These are phyloP conservation scores for Mucor lusitanicus DNA, from an alignment of 371 early-diverging fungal species.

Conservation along the genomic window DNA sequence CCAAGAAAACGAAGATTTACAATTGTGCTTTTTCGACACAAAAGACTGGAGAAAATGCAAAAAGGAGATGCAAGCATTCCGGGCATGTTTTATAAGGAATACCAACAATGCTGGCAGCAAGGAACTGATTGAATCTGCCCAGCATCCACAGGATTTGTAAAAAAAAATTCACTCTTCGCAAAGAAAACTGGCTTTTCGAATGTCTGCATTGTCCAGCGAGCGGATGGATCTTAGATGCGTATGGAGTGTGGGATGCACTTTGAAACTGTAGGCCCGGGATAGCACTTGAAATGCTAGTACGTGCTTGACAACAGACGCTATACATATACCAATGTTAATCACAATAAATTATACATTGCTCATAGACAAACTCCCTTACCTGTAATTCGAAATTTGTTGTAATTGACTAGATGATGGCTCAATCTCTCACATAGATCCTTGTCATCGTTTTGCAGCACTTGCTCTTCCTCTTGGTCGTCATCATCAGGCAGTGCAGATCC, in stretches of 20 bases:
- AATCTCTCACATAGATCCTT: conserved; percentile 27
- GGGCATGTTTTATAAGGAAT: conserved; percentile 67
- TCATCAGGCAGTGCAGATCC: conserved; percentile 16
- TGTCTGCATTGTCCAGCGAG: conserved; percentile 42
- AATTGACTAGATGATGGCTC: conserved; percentile 54
- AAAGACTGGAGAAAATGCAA: conserved; percentile 81
- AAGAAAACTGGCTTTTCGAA: conserved; percentile 40
- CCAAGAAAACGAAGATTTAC: conserved; percentile 74
- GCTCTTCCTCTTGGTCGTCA: conserved; percentile 10
- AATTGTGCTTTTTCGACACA: conserved; percentile 73
- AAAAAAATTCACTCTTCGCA: conserved; percentile 29
- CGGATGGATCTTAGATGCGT: conserved; percentile 28
- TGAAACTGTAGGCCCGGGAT: conserved; percentile 54
- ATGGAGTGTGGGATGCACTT: conserved; percentile 23
- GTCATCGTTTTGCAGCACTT: conserved; percentile 23
- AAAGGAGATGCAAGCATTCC: conserved; percentile 72
- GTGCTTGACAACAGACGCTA: conserved; percentile 63
- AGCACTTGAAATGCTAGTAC: conserved; percentile 64
- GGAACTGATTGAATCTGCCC: conserved; percentile 33
- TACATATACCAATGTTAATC: not conserved
- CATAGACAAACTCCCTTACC: conserved; percentile 16
- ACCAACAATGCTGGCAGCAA: conserved; percentile 52
- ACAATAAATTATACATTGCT: not conserved
- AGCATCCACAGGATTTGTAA: conserved; percentile 5
- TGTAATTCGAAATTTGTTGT: conserved; percentile 65